Evolutionary conservation across 805 yeast species (phyloP), one percentile per base, ranked within the genome.

Genomic region (Wickerhamiella dianesei): DNA sequence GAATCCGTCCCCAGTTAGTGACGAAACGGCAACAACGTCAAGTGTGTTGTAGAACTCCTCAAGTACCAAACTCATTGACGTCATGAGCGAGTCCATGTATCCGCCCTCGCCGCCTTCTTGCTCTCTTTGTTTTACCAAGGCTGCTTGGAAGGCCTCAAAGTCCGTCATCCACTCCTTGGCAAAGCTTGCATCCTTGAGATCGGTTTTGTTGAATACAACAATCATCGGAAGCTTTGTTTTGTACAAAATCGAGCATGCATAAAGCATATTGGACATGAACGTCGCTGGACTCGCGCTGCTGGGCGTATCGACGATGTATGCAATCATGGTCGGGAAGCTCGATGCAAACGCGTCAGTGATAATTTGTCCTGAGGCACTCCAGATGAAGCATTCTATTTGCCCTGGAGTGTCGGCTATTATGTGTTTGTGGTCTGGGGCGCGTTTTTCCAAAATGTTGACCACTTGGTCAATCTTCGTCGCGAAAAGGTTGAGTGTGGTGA

Each of bases 151-250:
- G 14, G 77, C 72, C 63, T 89, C 96, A 63, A 92, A 92, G 65
- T 92, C 98, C 2, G 80, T 76, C 96, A 92, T 86, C 99, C 99
- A 92, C 54, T 85, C 94, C 59, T 77, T 79, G 19, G 95, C 96
- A 66, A 88, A 87, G 44, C 75, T 80, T 0, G 94, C 84, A 49
- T 81, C 80, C 55, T 80, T 70, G 3, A 82, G 88, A 66, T 92
- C 99, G 2, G 92, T 83, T 66, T 92, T 92, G 68, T 92, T 92
- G 71, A 92, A 92, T 1, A 92, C 98, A 21, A 92, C 74, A 57
- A 92, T 81, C 95, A 92, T 87, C 16, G 99, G 99, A 47, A 92
- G 72, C 61, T 89, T 88, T 19, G 96, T 89, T 66, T 92, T 92
- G 69, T 92, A 92, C 42, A 92, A 72, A 44, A 92, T 89, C 5